These are phyloP conservation scores for Entamoeba dispar DNA, from an alignment of 208 protist species.

Conservation along the genomic window DNA sequence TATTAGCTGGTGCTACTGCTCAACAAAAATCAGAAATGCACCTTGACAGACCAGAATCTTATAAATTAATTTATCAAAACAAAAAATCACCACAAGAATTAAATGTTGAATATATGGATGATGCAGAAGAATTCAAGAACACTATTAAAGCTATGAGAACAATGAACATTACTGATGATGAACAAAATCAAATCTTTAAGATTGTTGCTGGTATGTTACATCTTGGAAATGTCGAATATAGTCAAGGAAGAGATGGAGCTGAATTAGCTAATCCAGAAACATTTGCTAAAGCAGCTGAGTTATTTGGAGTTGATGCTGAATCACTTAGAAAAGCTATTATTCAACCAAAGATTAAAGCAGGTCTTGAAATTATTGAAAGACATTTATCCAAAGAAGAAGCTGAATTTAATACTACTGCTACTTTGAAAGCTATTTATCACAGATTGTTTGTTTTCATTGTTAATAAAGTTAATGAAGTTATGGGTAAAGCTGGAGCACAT, in stretches of 20 bases:
- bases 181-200: not conserved
- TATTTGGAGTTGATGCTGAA: not conserved
- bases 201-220: slow-evolving; percentile 4
- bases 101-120: not conserved
- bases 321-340: not conserved
- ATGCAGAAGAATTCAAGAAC: not conserved
- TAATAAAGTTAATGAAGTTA: not conserved
- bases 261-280: not conserved
- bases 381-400: not conserved
- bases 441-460: not conserved
- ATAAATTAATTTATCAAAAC: not conserved
- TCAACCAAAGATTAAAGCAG: not conserved
- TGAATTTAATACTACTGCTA: not conserved
- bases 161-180: not conserved
- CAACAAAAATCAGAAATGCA: slow-evolving; percentile 1
- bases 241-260: not conserved
- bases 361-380: not conserved
- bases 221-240: not conserved
- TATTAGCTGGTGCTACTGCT: slow-evolving; percentile 31
- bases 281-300: not conserved
- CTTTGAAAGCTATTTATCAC: not conserved
- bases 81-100: not conserved
- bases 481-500: not conserved
- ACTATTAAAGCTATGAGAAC: not conserved
- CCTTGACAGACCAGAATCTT: not conserved